Base-by-base conservation (phyloP, 371 early-diverging fungal genomes). In the Homolaphlyctis polyrhiza region DNA sequence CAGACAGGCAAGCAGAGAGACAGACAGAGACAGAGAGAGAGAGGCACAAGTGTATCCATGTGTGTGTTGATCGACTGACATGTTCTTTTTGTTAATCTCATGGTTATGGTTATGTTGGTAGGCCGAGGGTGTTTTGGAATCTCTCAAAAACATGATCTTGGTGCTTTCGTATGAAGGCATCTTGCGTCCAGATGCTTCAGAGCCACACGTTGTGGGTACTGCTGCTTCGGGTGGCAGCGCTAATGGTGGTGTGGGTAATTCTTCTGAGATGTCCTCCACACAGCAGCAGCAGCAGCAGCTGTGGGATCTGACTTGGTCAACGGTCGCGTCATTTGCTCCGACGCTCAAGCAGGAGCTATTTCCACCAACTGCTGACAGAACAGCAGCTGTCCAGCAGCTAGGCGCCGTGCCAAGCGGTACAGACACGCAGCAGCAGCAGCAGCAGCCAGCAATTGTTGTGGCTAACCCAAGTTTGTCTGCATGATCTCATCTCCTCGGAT, bases 91-190 rank as follows among this genome's bases (percentile, higher is more conserved):
- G n/a, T n/a, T n/a, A n/a, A n/a, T n/a, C n/a, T n/a, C n/a, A n/a
- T n/a, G n/a, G n/a, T n/a, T n/a, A n/a, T n/a, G 30, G 18, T 5
- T 14, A 65, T 21, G 14, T 68, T 51, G 39, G 39, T 43, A 87
- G 87, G 67, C 71, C 48, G 88, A 87, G 65, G 88, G 86, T 2
- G 78, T 85, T 8, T 71, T 79, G 1, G 90, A 89, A 66, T 82
- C 85, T 4, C 68, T 89, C 52, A 89, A 89, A 66, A 89, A 89
- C 70, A 83, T 87, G 80, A 67, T 89, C 33, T 74, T 88, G 23
- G 89, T 89, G 27, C 83, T 89, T 84, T 84, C 83, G 4, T 80
- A 85, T 0, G 86, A 86, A 49, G 74, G 71, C 33, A 66, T 77
- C 18, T 71, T 81, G 51, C 55, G 63, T 63, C 43, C 64, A 1